These are phyloP conservation scores for Cyberlindnera mississippiensis DNA, from an alignment of 805 yeast species.

Conservation along the genomic window DNA sequence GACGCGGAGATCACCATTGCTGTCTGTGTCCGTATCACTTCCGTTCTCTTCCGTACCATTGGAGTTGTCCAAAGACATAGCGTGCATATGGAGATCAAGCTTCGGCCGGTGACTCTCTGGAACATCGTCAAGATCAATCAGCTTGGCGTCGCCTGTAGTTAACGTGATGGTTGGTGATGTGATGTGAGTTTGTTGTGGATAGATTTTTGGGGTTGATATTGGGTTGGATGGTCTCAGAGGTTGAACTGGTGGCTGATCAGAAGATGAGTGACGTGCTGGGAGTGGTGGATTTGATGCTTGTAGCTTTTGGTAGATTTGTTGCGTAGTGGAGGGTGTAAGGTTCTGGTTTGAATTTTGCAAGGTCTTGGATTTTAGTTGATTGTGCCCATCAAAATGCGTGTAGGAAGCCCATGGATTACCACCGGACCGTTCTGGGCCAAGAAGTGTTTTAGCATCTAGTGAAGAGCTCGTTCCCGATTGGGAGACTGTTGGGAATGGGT, in stretches of 20 bases:
- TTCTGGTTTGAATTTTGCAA: neutral
- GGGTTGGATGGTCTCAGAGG: neutral
- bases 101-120: constrained; percentile 17
- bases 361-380: neutral
- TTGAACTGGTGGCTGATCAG: neutral
- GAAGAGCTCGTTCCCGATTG: constrained; percentile 1
- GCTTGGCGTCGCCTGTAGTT: constrained; percentile 11
- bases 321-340: neutral
- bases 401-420: constrained; percentile 18
- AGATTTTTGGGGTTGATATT: neutral
- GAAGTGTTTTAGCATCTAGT: constrained; percentile 7
- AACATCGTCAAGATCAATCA: constrained; percentile 18
- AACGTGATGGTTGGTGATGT: constrained; percentile 8
- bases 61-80: constrained; percentile 13
- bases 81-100: constrained; percentile 16
- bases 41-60: constrained; percentile 11
- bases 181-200: neutral
- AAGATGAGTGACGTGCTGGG: neutral
- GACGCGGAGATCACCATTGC: constrained; percentile 22
- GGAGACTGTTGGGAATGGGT: constrained; percentile 18
- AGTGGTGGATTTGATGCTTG: neutral
- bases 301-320: neutral
- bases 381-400: neutral
- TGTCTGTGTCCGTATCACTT: constrained; percentile 15
- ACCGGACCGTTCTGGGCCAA: constrained; percentile 20